A percentile compares a stretch with the other conserved stretches of the same genome.
These are phyloP conservation scores for Fusarium ramigenum DNA, from an alignment of 2,329 filamentous ascomycete species.

Conservation along the genomic window DNA sequence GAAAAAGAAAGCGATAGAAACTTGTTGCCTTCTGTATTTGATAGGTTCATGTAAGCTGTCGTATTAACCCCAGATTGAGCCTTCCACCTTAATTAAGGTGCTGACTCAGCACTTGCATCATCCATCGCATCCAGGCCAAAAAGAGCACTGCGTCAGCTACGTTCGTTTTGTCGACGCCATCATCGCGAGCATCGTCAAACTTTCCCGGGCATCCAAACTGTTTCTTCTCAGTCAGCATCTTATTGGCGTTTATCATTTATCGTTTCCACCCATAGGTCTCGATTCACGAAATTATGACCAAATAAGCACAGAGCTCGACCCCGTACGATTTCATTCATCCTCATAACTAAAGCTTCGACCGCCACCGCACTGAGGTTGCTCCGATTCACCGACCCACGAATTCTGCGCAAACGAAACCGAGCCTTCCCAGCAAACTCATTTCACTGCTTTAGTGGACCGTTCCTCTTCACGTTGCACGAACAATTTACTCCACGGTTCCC, in stretches of 20 bases:
- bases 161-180: slow-evolving; percentile 17
- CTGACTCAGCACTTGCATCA: slow-evolving; percentile 11
- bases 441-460: background rate
- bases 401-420: background rate
- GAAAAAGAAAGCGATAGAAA: background rate
- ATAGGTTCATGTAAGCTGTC: background rate
- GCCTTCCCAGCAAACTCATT: background rate
- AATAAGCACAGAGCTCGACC: slow-evolving; percentile 28
- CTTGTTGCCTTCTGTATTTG: background rate
- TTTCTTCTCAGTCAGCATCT: background rate
- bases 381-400: background rate
- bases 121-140: background rate
- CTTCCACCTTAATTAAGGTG: background rate
- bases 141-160: slow-evolving; percentile 38
- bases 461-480: background rate
- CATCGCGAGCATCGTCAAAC: slow-evolving; percentile 23
- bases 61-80: background rate
- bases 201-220: slow-evolving; percentile 11
- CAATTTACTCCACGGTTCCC: background rate
- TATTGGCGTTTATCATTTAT: background rate
- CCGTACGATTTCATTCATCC: slow-evolving; percentile 32
- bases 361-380: background rate
- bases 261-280: background rate
- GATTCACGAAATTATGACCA: slow-evolving; percentile 24
- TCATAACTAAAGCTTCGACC: slow-evolving; percentile 22